A percentile compares a stretch with the other conserved stretches of the same genome.
Evolutionary conservation across 805 yeast genomes (phyloP).

Genomic region (Yamadazyma laniorum): DNA sequence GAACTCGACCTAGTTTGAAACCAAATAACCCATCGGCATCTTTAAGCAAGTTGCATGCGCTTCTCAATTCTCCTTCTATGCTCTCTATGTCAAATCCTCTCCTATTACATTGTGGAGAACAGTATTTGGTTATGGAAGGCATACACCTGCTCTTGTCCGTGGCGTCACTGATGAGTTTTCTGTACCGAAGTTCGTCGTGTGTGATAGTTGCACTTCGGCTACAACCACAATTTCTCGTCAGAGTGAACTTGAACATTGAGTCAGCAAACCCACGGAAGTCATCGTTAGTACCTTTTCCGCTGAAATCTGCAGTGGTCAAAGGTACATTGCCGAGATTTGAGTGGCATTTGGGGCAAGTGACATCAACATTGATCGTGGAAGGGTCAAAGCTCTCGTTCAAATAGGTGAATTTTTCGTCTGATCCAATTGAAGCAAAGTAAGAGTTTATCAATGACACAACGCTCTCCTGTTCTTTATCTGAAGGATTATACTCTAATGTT

Average conservation of each 20-base stretch:
- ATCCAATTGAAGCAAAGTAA: neutral
- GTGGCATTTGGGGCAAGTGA: conserved; percentile 17
- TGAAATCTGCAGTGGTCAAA: neutral
- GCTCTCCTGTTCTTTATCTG: neutral
- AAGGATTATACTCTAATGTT: conserved; percentile 8
- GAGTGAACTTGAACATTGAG: conserved; percentile 4
- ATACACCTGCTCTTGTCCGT: neutral
- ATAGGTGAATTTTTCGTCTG: conserved; percentile 5
- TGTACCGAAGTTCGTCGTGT: conserved; percentile 21
- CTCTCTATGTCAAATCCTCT: neutral
- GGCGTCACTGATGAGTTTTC: conserved; percentile 14
- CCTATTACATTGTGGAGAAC: neutral
- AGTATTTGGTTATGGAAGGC: conserved; percentile 3
- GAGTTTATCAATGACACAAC: neutral
- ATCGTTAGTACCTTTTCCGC: too few species aligned
- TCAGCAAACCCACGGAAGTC: conserved; percentile 11
- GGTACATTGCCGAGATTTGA: neutral
- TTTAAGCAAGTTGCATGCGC: neutral
- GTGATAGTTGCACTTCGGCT: conserved; percentile 11
- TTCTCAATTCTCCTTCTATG: neutral
- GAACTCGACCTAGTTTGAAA: neutral
- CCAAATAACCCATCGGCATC: neutral
- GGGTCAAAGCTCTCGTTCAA: conserved; percentile 8
- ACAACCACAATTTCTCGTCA: conserved; percentile 13
- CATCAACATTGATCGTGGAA: neutral